Evolutionary conservation across 2,329 filamentous ascomycete species (phyloP), one percentile per base, ranked within the genome.

Genomic region (Alternaria sp.): DNA sequence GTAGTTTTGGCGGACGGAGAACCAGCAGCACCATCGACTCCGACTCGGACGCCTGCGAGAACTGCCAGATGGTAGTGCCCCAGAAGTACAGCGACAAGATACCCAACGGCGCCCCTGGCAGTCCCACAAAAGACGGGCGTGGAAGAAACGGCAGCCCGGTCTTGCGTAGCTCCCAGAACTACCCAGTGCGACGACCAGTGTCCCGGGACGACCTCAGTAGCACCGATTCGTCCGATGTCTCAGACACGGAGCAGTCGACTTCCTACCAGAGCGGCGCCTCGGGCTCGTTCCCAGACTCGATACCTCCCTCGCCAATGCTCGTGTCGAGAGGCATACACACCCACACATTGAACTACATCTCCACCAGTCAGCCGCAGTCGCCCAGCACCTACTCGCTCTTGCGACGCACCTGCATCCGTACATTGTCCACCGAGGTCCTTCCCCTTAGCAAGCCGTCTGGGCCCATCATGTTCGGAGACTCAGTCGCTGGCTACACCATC

Each of bases 401-500:
- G 21, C 84, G 87, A 61, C 84, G 85, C 41, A 86, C 86, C 23
- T 87, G 84, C 57, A 87, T 88, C 68, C 85, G 86, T 63, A 87
- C 87, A 1, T 76, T 88, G 41, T 87, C 85, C 62, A 87, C 84
- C 63, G 87, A 88, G 71, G 81, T 84, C 10, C 80, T 88, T 4
- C 87, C 87, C 4, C 82, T 83, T 37, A 85, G 86, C 53, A 83
- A 86, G 44, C 84, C 86, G 0, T 87, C 86, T 7, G 87, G 87
- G 0, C 85, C 86, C n/a, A 77, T 88, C 50, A 87, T 84, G 70
- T 88, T 88, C 67, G 86, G 86, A 26, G 86, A 88, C 65, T 80
- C 84, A 0, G 81, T 81, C 20, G 82, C 84, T 6, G 87, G 87
- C 56, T 87, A 88, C 77, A 88, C 86, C 18, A 86, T 88, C 56